These are phyloP conservation scores for Lunularia cruciata DNA, from an alignment of 225 moss, liverwort and hornwort species.

Conservation along the genomic window DNA sequence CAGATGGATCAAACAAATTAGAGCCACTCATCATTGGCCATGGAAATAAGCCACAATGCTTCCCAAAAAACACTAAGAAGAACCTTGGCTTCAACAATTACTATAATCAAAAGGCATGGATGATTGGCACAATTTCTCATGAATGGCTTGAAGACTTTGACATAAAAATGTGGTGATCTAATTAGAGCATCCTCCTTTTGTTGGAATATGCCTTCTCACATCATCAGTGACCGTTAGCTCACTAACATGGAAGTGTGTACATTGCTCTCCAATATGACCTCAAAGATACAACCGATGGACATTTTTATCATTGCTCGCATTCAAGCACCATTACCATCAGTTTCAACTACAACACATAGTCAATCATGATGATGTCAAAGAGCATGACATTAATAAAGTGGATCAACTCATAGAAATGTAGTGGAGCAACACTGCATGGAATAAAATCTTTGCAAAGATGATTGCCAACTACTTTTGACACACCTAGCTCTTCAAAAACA, in stretches of 20 bases:
- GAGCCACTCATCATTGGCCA: too few relatives aligned
- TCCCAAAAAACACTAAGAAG: too few relatives aligned
- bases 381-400: conserved; percentile 10
- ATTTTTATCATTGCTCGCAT: conserved; percentile 12
- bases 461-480: conserved; percentile 16
- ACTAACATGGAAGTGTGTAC: not conserved
- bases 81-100: too few relatives aligned
- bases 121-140: not conserved
- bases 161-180: not conserved
- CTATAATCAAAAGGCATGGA: not conserved
- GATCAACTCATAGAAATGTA: conserved; percentile 9
- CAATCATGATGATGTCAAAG: conserved; percentile 1
- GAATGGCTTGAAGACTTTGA: not conserved
- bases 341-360: conserved; percentile 13
- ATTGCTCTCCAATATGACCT: conserved; percentile 1
- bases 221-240: not conserved
- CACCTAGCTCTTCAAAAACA: not conserved
- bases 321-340: conserved; percentile 10
- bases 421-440: conserved; percentile 17
- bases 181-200: not conserved
- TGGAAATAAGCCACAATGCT: too few relatives aligned
- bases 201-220: not conserved
- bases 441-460: not conserved
- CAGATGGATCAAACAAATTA: too few relatives aligned
- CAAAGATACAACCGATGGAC: conserved; percentile 12